phyloP scores from a whole-genome alignment of 257 asterid species.

The Paulownia fortunei region DNA sequence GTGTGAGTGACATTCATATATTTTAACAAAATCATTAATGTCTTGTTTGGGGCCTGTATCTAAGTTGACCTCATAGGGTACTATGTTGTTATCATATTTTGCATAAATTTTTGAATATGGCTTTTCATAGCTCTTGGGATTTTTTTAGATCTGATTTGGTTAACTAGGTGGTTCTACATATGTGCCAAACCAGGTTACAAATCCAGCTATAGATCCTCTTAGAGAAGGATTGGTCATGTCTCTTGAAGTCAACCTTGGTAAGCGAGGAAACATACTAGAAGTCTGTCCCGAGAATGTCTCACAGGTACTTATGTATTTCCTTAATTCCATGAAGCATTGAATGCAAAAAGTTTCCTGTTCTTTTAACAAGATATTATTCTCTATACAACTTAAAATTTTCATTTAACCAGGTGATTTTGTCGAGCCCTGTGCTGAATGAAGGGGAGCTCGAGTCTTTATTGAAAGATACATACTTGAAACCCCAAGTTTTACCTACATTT shows the following conservation, averaged over 20 bases:
- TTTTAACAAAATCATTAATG: neutral
- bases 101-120: no score
- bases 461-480: constrained; percentile 79
- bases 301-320: constrained; percentile 62
- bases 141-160: constrained; percentile 22
- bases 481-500: constrained; percentile 79
- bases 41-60: neutral
- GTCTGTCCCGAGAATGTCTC: constrained; percentile 96
- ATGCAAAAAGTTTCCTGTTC: no score
- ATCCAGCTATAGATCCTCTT: constrained; percentile 99
- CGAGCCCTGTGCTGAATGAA: constrained; percentile 93
- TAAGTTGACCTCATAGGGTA: neutral
- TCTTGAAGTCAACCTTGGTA: constrained; percentile 96
- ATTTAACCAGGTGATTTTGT: constrained; percentile 69
- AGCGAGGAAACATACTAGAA: constrained; percentile 91
- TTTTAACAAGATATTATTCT: no score
- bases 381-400: no score
- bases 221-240: constrained; percentile 99
- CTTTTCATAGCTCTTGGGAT: neutral
- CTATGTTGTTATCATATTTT: no score
- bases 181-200: constrained; percentile 76
- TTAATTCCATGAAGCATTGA: no score
- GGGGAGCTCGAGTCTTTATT: constrained; percentile 91
- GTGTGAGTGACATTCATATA: neutral
- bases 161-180: constrained; percentile 25